Percentiles rank a stretch among this genome's conserved stretches.
phyloP scores from a whole-genome alignment of 202 grass and related monocot species.

The Panicum hallii region DNA sequence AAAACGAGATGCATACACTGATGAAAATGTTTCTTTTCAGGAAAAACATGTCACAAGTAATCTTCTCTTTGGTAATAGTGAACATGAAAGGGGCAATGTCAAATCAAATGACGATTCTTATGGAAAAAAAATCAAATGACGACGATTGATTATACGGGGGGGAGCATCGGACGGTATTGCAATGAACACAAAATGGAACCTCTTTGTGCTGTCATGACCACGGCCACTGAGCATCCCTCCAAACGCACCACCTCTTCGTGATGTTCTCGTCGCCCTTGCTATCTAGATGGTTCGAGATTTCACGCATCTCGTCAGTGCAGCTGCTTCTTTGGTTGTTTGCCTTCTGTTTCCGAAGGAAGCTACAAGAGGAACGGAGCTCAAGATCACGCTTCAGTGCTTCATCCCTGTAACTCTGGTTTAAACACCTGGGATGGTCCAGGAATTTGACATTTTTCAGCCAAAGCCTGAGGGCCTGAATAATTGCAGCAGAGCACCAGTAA shows the following conservation, averaged over 20 bases:
- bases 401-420: conserved; percentile 55
- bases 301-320: neutral
- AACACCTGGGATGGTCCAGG: conserved; percentile 83
- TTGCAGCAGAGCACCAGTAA: conserved; percentile 10
- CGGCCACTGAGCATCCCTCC: conserved; percentile 88
- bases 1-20: neutral
- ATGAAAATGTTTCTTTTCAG: conserved; percentile 3
- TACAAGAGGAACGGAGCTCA: conserved; percentile 49
- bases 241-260: conserved; percentile 63
- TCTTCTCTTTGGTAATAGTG: neutral
- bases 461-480: conserved; percentile 70
- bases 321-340: conserved; percentile 9
- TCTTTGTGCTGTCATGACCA: conserved; percentile 57
- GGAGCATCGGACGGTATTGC: neutral
- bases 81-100: neutral
- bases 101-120: neutral
- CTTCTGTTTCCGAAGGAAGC: conserved; percentile 48
- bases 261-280: neutral
- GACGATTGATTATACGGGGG: neutral
- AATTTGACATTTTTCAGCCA: conserved; percentile 88
- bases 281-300: conserved; percentile 2
- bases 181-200: neutral
- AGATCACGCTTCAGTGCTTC: conserved; percentile 67
- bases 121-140: neutral
- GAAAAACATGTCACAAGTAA: conserved; percentile 3